phyloP scores from a whole-genome alignment of 2,329 filamentous ascomycete species.

The Beauveria sp. region DNA sequence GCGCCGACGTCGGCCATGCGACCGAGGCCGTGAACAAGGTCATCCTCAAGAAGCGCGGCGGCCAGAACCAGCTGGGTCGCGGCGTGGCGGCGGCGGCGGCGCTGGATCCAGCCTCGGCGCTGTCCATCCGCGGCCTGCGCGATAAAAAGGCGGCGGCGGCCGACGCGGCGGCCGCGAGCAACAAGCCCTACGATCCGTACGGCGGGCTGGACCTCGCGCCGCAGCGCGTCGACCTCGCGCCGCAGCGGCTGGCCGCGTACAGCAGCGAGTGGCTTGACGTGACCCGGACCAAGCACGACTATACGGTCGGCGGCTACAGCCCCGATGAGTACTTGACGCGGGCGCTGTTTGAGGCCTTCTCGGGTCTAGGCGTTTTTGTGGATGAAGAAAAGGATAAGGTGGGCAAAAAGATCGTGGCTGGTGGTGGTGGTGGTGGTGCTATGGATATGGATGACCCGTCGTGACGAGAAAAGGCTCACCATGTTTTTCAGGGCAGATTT shows the following conservation, averaged over 20 bases:
- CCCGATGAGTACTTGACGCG: constrained; percentile 74
- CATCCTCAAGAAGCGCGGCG: constrained; percentile 66
- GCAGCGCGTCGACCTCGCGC: constrained; percentile 57
- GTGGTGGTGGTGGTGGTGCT: constrained; percentile 24
- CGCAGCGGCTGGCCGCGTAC: constrained; percentile 52
- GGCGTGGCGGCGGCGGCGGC: constrained; percentile 27
- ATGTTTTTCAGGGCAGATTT: too few relatives aligned
- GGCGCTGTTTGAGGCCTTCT: constrained; percentile 81
- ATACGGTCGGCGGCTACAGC: constrained; percentile 75
- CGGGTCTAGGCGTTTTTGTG: constrained; percentile 80
- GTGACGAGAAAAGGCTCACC: constrained; percentile 15
- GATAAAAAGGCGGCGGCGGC: constrained; percentile 38
- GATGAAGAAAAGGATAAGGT: constrained; percentile 59
- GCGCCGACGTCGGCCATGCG: constrained; percentile 52
- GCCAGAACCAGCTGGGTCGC: constrained; percentile 25
- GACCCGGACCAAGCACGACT: constrained; percentile 56
- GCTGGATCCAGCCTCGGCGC: constrained; percentile 22
- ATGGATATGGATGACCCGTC: constrained; percentile 46
- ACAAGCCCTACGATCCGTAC: constrained; percentile 82
- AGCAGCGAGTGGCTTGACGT: constrained; percentile 66
- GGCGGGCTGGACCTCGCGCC: constrained; percentile 63
- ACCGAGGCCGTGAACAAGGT: constrained; percentile 52
- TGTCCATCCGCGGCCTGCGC: constrained; percentile 76
- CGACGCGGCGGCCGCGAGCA: constrained; percentile 36
- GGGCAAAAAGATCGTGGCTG: constrained; percentile 25